A percentile compares a stretch with the other conserved stretches of the same genome.
Evolutionary conservation across 2,329 filamentous ascomycete genomes (phyloP).

Genomic region (Aphanoascus verrucosus): DNA sequence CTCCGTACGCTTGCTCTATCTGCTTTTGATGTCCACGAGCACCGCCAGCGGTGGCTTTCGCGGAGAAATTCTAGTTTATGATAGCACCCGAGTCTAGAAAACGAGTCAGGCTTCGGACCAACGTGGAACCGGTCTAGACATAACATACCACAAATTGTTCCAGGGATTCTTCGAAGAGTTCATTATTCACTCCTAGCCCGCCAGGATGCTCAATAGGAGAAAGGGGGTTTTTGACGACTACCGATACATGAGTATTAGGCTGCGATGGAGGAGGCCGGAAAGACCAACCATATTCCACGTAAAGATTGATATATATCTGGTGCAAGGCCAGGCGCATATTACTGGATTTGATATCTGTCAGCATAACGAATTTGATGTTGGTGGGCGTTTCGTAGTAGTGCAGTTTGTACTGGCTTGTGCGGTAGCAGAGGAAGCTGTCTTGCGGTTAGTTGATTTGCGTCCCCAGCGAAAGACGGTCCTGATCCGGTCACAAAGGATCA

Average conservation of each 20-base stretch:
- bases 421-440: slow-evolving; percentile 75
- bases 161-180: slow-evolving; percentile 51
- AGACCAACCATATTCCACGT: slow-evolving; percentile 77
- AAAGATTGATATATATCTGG: slow-evolving; percentile 97
- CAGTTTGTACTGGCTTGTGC: slow-evolving; percentile 90
- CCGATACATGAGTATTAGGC: background rate
- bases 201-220: slow-evolving; percentile 51
- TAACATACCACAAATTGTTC: slow-evolving; percentile 41
- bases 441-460: slow-evolving; percentile 15
- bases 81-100: slow-evolving; percentile 14
- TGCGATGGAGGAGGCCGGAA: background rate
- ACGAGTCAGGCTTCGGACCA: background rate
- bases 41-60: too few relatives aligned
- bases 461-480: too few relatives aligned
- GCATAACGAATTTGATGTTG: slow-evolving; percentile 90
- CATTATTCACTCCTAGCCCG: slow-evolving; percentile 53
- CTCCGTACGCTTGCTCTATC: background rate
- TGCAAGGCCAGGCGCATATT: slow-evolving; percentile 92
- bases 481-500: background rate
- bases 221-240: slow-evolving; percentile 54
- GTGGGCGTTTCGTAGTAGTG: slow-evolving; percentile 98
- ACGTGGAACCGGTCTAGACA: background rate
- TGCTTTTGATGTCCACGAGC: too few relatives aligned
- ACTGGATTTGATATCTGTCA: slow-evolving; percentile 78
- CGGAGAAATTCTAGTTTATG: slow-evolving; percentile 5